Evolutionary conservation across 495 filamentous ascomycete species (phyloP), one percentile per base, ranked within the genome.

Genomic region (Hypoxylon intermedium): DNA sequence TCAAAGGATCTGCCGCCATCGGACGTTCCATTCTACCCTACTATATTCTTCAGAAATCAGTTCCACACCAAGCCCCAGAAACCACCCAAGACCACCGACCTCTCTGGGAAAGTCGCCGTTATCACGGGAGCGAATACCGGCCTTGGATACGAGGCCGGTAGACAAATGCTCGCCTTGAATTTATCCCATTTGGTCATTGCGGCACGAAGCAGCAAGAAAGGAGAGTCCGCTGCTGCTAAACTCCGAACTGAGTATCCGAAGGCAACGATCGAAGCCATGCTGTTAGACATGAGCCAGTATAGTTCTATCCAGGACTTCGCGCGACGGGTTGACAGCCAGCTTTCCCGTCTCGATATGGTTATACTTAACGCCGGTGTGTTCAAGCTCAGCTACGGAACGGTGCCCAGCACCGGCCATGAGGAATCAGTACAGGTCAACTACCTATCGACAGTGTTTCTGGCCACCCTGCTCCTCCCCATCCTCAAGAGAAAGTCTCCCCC

Each of bases 361-460:
- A 72, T 85, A 18, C 75, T 85, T 34, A 86, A 86, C 61, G 82
- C 82, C 6, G 84, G 82, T 4, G 4, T 80, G 6, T 26, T 24
- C n/a, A 70, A 70, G 13, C 13, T 70, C 2, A 62, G 56, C 5
- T 80, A 75, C 46, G 50, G 63, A 3, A 61, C 44, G 0, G 66
- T 66, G 11, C 34, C 60, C 0, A 53, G 31, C 4, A 84, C 81
- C 5, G 79, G 78, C 6, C 80, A 85, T 62, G 81, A 83, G 38
- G 60, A 71, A 48, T 63, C 20, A 6, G n/a, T 81, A 12, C 78
- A 81, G 56, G 65, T 79, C 37, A 81, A 82, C 59, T 78, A 76
- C 58, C 68, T 85, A 7, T 78, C 76, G 5, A 84, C 77, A 0
- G 53, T 73, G 6, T 68, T 85, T 0, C 75, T 86, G 0, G 60